A percentile compares a stretch with the other conserved stretches of the same genome.
phyloP scores from a whole-genome alignment of 2,329 filamentous ascomycete species.

The Metarhizium robertsii region DNA sequence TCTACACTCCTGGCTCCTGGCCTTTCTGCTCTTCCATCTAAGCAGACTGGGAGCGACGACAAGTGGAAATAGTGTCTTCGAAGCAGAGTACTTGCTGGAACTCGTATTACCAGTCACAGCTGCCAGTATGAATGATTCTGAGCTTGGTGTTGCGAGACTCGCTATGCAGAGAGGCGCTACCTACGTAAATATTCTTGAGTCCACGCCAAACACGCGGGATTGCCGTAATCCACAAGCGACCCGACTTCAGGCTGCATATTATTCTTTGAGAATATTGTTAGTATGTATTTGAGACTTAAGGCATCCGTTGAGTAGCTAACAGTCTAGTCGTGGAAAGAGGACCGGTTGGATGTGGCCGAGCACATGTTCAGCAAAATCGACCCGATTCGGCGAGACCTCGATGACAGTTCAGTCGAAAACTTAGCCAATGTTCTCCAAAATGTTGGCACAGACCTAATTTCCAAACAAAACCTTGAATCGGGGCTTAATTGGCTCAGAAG shows the following conservation, averaged over 20 bases:
- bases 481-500: slow-evolving; percentile 68
- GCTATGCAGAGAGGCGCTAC: slow-evolving; percentile 54
- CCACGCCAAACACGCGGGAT: slow-evolving; percentile 2
- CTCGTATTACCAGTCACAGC: slow-evolving; percentile 59
- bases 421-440: slow-evolving; percentile 61
- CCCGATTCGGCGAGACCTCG: slow-evolving; percentile 27
- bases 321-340: slow-evolving; percentile 62
- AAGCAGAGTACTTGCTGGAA: slow-evolving; percentile 50
- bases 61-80: slow-evolving; percentile 18
- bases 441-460: slow-evolving; percentile 55
- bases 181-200: neutral
- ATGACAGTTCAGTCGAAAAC: slow-evolving; percentile 45
- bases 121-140: slow-evolving; percentile 35
- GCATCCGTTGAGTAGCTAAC: slow-evolving; percentile 9
- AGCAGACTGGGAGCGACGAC: slow-evolving; percentile 29
- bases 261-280: slow-evolving; percentile 55
- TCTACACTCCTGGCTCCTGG: slow-evolving; percentile 38
- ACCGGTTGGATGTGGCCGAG: slow-evolving; percentile 66
- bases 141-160: slow-evolving; percentile 48
- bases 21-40: slow-evolving; percentile 59
- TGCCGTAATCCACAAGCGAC: neutral
- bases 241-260: slow-evolving; percentile 49
- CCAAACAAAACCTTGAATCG: slow-evolving; percentile 39
- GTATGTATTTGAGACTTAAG: slow-evolving; percentile 32
- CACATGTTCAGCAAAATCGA: slow-evolving; percentile 60